Evolutionary conservation across 192 early-diverging fungal species (phyloP).

Genomic region (Mortierella hygrophila): DNA sequence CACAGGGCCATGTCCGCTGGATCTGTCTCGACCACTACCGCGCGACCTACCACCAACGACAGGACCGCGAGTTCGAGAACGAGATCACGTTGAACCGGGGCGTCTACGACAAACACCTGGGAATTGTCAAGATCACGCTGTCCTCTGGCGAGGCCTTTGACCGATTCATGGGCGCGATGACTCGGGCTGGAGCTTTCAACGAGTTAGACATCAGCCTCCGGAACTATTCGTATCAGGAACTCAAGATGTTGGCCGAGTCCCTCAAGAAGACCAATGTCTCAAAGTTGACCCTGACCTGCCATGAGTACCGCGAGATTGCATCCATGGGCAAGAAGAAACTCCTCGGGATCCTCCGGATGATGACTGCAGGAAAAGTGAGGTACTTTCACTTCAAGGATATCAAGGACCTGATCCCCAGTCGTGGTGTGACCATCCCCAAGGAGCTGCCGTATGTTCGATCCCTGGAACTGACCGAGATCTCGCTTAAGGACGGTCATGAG

Average conservation of each 20-base stretch:
- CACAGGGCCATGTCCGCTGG: slow-evolving; percentile 44
- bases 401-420: slow-evolving; percentile 42
- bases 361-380: slow-evolving; percentile 40
- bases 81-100: slow-evolving; percentile 30
- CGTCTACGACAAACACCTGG: slow-evolving; percentile 37
- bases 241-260: slow-evolving; percentile 17
- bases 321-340: slow-evolving; percentile 32
- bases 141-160: slow-evolving; percentile 23
- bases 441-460: slow-evolving; percentile 23
- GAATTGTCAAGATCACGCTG: slow-evolving; percentile 27
- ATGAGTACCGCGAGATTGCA: slow-evolving; percentile 31
- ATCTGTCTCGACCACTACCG: slow-evolving; percentile 51
- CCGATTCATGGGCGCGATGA: slow-evolving; percentile 35
- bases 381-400: slow-evolving; percentile 40
- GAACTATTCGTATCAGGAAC: slow-evolving; percentile 32
- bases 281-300: slow-evolving; percentile 35
- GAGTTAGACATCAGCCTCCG: slow-evolving; percentile 42
- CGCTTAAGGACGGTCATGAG: slow-evolving; percentile 42
- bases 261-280: slow-evolving; percentile 44
- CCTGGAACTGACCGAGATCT: slow-evolving; percentile 32
- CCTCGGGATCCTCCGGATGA: slow-evolving; percentile 30
- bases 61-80: slow-evolving; percentile 42
- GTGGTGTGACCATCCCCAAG: slow-evolving; percentile 26
- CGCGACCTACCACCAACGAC: slow-evolving; percentile 36
- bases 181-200: slow-evolving; percentile 32